phyloP scores from a whole-genome alignment of 768 basidiomycete species.

The Termitomyces sp. region DNA sequence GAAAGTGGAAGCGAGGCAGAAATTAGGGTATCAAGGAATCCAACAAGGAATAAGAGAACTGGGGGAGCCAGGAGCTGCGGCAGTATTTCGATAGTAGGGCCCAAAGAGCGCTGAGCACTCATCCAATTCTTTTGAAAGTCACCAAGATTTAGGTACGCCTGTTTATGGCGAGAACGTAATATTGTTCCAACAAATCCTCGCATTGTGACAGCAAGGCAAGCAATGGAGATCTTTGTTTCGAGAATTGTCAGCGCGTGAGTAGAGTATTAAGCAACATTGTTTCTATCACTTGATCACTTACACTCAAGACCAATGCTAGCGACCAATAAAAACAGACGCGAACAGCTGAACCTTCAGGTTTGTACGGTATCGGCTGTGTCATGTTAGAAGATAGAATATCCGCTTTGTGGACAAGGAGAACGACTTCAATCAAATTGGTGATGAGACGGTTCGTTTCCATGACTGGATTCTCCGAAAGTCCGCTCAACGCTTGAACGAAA shows the following conservation, averaged over 20 bases:
- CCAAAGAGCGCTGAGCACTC: slow-evolving; percentile 8
- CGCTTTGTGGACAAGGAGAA: background rate
- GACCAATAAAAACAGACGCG: background rate
- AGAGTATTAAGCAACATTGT: too few relatives aligned
- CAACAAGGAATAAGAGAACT: slow-evolving; percentile 8
- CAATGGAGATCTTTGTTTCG: background rate
- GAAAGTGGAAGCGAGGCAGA: background rate
- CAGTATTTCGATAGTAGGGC: slow-evolving; percentile 7
- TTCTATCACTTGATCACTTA: too few relatives aligned
- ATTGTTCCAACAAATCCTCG: background rate
- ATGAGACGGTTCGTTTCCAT: slow-evolving; percentile 12
- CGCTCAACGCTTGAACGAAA: slow-evolving; percentile 11
- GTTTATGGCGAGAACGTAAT: background rate
- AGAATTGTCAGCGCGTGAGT: background rate
- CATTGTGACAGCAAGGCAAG: background rate
- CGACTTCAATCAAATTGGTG: slow-evolving; percentile 11
- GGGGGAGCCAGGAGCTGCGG: slow-evolving; percentile 9
- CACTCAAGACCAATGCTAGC: background rate
- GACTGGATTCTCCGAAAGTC: slow-evolving; percentile 4
- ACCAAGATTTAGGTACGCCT: background rate
- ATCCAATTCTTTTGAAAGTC: background rate
- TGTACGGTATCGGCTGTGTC: slow-evolving; percentile 1
- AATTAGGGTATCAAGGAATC: slow-evolving; percentile 10
- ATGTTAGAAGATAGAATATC: background rate
- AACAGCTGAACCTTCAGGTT: slow-evolving; percentile 3